Base-by-base conservation (phyloP, 192 early-diverging fungal species). In the Podila clonocystis region DNA sequence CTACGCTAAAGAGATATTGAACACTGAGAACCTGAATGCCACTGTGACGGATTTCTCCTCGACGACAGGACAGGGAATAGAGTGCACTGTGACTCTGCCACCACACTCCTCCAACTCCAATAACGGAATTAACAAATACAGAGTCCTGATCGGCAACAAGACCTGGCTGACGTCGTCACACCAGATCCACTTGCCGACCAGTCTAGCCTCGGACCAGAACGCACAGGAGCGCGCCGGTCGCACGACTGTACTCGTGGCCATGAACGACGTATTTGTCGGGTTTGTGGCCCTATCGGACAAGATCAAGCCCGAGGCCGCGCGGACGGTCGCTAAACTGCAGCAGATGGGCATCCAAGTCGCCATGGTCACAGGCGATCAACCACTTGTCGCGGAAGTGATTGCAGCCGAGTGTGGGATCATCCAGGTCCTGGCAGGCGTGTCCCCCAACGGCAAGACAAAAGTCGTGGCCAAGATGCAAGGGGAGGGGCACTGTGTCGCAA, bases 291-390 rank as follows among this genome's bases (percentile, higher is more conserved):
- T 99, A 24, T 89, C 96, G 17, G 97, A 99, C 75, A 85, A 82
- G 8, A 73, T 97, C 68, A 94, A 94, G 29, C 92, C 95, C 7
- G 95, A 96, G 69, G 84, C 96, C 6, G 85, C 84, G 12, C 78
- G 87, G 9, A 88, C 93, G 5, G 87, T 99, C 3, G 86, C 87
- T 9, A 90, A 90, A 15, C 85, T 99, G 61, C 84, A 91, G 61
- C 41, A 65, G 19, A 91, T 97, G 93, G 93, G 93, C 9, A 87
- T 95, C 58, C 84, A 90, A 45, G 91, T 93, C 30, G 89, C 91
- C 9, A 97, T 99, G 95, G 91, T 98, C 2, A 99, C 98, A 0
- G 98, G 97, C 36, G 98, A 98, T 70, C 95, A 97, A 77, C 88
- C 87, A 59, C 65, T 92, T 63, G 96, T 96, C 1, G 97, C 98